Percentiles rank a stretch among this genome's conserved stretches.
These are phyloP conservation scores for Kwoniella botswanensis DNA, from an alignment of 768 basidiomycete species.

Conservation along the genomic window DNA sequence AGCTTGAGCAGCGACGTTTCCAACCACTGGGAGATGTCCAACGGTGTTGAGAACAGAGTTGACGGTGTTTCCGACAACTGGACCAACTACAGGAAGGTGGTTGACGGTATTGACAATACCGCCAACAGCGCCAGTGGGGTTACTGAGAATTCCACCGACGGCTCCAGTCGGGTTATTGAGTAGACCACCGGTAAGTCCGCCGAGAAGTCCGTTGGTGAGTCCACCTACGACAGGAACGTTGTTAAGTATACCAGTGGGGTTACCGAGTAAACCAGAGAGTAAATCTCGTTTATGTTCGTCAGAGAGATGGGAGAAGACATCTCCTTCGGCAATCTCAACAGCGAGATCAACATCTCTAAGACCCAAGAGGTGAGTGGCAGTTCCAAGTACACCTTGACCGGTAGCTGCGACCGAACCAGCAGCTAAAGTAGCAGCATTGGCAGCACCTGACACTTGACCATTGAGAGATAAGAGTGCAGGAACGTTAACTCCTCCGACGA, in stretches of 20 bases:
- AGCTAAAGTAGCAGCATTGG: conserved; percentile 15
- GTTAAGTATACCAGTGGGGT: conserved; percentile 18
- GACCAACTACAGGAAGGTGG: conserved; percentile 10
- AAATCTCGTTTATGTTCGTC: conserved; percentile 19
- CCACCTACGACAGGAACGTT: conserved; percentile 20
- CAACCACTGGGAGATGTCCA: conserved; percentile 17
- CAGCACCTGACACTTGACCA: conserved; percentile 13
- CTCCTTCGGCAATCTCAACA: conserved; percentile 22
- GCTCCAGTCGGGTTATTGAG: conserved; percentile 1
- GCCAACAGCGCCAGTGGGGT: background rate
- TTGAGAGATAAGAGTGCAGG: conserved; percentile 17
- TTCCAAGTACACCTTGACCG: background rate
- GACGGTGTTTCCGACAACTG: conserved; percentile 13
- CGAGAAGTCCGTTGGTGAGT: conserved; percentile 12
- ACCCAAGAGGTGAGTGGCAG: conserved; percentile 13
- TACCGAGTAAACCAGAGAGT: conserved; percentile 25
- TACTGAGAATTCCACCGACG: background rate
- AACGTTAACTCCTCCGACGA: conserved; percentile 8
- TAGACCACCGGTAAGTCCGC: background rate
- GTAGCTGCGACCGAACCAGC: background rate
- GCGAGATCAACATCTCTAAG: conserved; percentile 15
- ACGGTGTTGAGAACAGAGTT: conserved; percentile 20
- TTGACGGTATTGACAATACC: conserved; percentile 10
- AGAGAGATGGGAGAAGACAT: conserved; percentile 15
- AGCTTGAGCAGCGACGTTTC: conserved; percentile 16